Evolutionary conservation across 169 alveolate species (phyloP), one percentile per base, ranked within the genome.

Genomic region (Amoebophrya sp.): DNA sequence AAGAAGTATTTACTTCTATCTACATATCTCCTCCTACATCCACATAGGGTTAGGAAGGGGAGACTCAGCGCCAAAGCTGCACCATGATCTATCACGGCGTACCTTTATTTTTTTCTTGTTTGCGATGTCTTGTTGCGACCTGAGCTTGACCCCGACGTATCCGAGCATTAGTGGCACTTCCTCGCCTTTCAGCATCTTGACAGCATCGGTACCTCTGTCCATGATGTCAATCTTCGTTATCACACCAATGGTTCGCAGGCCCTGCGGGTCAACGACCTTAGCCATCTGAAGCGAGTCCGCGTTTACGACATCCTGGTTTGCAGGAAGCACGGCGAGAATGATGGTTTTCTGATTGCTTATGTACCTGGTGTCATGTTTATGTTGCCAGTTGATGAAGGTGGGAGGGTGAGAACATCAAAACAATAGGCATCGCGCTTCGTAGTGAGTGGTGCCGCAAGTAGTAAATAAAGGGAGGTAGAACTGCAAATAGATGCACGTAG

Each of bases 171-270:
- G 95, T 0, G 98, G 99, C 40, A 98, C 98, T 89, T 98, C 99
- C 92, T 98, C 98, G 40, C 99, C 99, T 93, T 96, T 93, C 32
- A 99, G 95, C 98, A 98, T 97, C 90, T 98, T 97, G 93, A 97
- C 96, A 0, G 99, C 99, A 94, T 98, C 99, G 0, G 99, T 97
- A 3, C 99, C 99, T 66, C 96, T 95, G 94, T 99, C 99, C 99
- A 98, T 98, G 89, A 99, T 97, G 95, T 99, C 99, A 40, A 99
- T 97, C 93, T 94, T 94, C 1, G 95, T 93, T 55, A 97, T 94
- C 32, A 98, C 99, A 23, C 99, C 99, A 33, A 98, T 93, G 23
- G 99, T 98, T 93, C 99, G 96, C 54, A 96, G 91, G 39, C 99
- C 99, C 77, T 97, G 94, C 0, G 99, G 99, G 94, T 99, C 99